Percentiles rank a stretch among this genome's conserved stretches.
These are phyloP conservation scores for Xylariaceae sp. DNA, from an alignment of 2,329 filamentous ascomycete genomes.

Conservation along the genomic window DNA sequence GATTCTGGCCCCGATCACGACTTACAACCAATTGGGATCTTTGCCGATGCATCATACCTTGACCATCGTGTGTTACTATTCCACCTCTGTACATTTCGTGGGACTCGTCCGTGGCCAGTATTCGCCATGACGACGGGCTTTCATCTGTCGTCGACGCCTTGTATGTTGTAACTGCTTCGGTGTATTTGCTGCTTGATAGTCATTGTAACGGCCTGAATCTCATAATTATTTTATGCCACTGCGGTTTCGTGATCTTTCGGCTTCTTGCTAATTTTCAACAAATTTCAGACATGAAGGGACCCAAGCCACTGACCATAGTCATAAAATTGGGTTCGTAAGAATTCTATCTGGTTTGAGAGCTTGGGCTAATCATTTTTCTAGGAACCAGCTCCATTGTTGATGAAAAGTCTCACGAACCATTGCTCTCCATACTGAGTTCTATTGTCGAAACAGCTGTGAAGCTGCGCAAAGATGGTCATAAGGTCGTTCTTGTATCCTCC, in stretches of 20 bases:
- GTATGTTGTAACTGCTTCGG: conserved; percentile 20
- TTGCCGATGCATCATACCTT: conserved; percentile 2
- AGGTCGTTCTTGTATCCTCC: conserved; percentile 93
- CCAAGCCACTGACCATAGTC: conserved; percentile 69
- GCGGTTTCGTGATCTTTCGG: conserved; percentile 13
- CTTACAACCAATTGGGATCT: conserved; percentile 17
- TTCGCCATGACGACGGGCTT: conserved; percentile 26
- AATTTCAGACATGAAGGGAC: conserved; percentile 56
- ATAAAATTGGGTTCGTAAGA: conserved; percentile 74
- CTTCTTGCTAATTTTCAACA: background rate
- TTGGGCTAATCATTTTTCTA: conserved; percentile 35
- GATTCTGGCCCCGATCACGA: conserved; percentile 22
- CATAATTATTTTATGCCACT: background rate
- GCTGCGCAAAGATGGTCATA: conserved; percentile 84
- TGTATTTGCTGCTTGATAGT: background rate
- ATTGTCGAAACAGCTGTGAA: conserved; percentile 93
- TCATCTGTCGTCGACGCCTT: conserved; percentile 25
- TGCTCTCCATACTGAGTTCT: conserved; percentile 82
- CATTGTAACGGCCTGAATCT: background rate
- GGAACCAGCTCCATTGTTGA: conserved; percentile 99
- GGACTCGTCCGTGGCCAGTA: background rate
- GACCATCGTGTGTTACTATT: background rate
- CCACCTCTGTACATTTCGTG: background rate
- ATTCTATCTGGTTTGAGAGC: background rate
- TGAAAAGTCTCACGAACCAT: conserved; percentile 88